Percentiles rank a stretch among this genome's conserved stretches.
Evolutionary conservation across 2,329 filamentous ascomycete genomes (phyloP).

Genomic region (Scopulariopsis brevicaulis): DNA sequence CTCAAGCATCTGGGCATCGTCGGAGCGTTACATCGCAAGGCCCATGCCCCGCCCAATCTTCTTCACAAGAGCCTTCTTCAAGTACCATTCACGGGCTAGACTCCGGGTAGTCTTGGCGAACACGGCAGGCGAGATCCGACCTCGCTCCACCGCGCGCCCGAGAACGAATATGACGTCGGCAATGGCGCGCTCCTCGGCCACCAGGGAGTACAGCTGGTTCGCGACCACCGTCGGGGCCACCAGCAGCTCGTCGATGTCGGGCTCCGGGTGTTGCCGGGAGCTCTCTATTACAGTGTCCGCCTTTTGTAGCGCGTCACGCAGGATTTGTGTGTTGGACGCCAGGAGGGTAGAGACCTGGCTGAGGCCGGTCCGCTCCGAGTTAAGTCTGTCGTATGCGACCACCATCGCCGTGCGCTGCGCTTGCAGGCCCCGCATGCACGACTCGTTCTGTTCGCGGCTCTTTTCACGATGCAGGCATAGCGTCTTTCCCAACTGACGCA

Average conservation of each 20-base stretch:
- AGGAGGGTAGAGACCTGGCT: conserved; percentile 60
- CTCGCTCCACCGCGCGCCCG: conserved; percentile 61
- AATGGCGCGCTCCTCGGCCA: conserved; percentile 79
- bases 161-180: conserved; percentile 80
- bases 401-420: conserved; percentile 73
- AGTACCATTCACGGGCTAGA: conserved; percentile 67
- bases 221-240: conserved; percentile 91
- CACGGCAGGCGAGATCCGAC: conserved; percentile 55
- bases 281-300: conserved; percentile 69
- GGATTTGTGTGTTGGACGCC: conserved; percentile 63
- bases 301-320: conserved; percentile 65
- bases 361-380: conserved; percentile 62
- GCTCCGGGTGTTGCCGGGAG: conserved; percentile 56
- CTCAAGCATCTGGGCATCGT: not conserved
- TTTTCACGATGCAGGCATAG: conserved; percentile 58
- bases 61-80: conserved; percentile 69
- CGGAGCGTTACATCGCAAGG: conserved; percentile 25
- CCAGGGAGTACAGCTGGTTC: conserved; percentile 81
- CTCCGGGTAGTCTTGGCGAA: conserved; percentile 70
- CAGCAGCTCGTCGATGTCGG: conserved; percentile 78
- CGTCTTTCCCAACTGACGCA: conserved; percentile 62
- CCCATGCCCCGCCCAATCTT: conserved; percentile 74
- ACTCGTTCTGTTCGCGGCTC: conserved; percentile 59
- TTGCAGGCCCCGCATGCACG: conserved; percentile 62
- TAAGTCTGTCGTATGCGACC: conserved; percentile 54